phyloP scores from a whole-genome alignment of 2,329 filamentous ascomycete genomes.

The Colletotrichum sp. region DNA sequence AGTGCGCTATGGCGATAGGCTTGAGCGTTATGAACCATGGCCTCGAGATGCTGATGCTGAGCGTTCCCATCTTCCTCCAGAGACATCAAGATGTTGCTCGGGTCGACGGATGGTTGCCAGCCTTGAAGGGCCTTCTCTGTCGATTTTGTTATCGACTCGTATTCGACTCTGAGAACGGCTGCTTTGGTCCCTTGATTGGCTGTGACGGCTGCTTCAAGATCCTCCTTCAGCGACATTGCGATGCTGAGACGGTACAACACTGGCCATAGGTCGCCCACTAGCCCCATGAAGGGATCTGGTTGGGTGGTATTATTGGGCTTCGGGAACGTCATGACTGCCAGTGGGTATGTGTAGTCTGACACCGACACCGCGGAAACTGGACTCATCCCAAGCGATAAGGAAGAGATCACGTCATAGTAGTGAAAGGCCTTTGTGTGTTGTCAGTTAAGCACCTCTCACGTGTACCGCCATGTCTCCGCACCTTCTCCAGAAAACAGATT shows the following conservation, averaged over 20 bases:
- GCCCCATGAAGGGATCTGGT: fast-evolving
- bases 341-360: not conserved
- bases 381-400: not conserved
- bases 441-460: fast-evolving
- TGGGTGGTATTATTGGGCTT: not conserved
- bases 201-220: not conserved
- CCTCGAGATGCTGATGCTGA: not conserved
- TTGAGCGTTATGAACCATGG: not conserved
- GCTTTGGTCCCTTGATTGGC: not conserved
- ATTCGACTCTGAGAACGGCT: not conserved
- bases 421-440: not conserved
- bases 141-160: not conserved
- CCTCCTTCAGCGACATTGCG: not conserved
- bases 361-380: fast-evolving
- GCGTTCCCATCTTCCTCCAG: not conserved
- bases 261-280: not conserved
- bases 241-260: not conserved
- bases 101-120: not conserved
- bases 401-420: not conserved
- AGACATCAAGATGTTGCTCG: not conserved
- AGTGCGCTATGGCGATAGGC: not conserved
- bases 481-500: not conserved
- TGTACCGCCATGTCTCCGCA: not conserved
- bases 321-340: fast-evolving
- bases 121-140: not conserved